Evolutionary conservation across 2,329 filamentous ascomycete genomes (phyloP), one percentile per base, ranked within the genome.

Genomic region (Aureobasidium sp.): DNA sequence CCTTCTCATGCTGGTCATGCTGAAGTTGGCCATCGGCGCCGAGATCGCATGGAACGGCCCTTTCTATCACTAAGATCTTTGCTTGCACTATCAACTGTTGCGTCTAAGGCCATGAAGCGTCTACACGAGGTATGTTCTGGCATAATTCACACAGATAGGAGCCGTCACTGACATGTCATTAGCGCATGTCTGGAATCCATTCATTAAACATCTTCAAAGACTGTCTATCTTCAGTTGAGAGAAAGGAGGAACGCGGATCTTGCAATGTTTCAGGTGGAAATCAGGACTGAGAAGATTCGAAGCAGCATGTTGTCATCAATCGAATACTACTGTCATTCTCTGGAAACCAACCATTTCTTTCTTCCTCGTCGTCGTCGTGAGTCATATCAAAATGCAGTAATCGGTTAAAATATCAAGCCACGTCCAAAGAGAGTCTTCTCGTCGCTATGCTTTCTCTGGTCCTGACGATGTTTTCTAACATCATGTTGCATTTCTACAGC

Each of bases 61-160:
- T 21, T 30, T 25, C 11, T 49, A 30, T 9, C 25, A 4, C 30
- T 49, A 49, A 49, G 47, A 25, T 49, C 47, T 49, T 32, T 37
- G 34, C n/a, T n/a, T 27, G 8, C 27, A 36, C 8, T 29, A 21
- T 34, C 49, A 16, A 37, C 7, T 51, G 49, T 51, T 39, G n/a
- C 21, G 7, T 21, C 16, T 25, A 16, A 51, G 21, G 27, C 49
- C 13, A 37, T 27, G 49, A 39, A 39, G 10, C 49, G n/a, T 14
- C 14, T n/a, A 14, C 13, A 51, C 13, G 39, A 37, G 49, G 49
- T 51, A 39, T 29, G 32, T 9, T 2, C 6, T 9, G 14, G 2
- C 11, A 8, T 5, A 29, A 6, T 8, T 2, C 5, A 8, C 5
- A 2, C 11, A n/a, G 6, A 9, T 29, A 2, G n/a, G 1, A 10